Base-by-base conservation (phyloP, 2,329 filamentous ascomycete genomes). In the Talaromyces rugulosus region DNA sequence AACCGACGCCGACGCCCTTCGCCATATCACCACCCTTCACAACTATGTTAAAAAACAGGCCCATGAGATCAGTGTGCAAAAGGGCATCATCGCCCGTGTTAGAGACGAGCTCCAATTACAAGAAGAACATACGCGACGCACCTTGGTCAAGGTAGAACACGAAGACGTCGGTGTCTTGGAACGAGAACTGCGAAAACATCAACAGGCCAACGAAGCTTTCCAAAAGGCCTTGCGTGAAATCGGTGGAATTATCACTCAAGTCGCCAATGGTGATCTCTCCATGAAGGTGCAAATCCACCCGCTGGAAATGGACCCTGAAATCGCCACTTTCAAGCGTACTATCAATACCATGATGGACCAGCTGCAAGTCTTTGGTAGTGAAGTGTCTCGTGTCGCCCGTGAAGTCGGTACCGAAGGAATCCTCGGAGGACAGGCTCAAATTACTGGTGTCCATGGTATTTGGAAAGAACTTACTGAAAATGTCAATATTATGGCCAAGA, bases 301-400 rank as follows among this genome's bases (percentile, higher is more conserved):
- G 3, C 89, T 93, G 66, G 92, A 96, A 79, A 93, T 96, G 87
- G 92, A 96, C 81, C 91, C 92, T 42, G 92, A 96, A 81, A 96
- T 96, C 72, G 93, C 91, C 42, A 91, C 90, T 9, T 96, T 96
- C 82, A 96, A 96, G 78, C 87, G 90, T 70, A 96, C 92, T 63
- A 96, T 96, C 80, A 96, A 96, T 75, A 93, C 89, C 68, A 96
- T 96, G 92, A 94, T 96, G 85, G 92, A 96, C 72, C 92, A 96
- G 76, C 82, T 96, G 64, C 91, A 96, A 73, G 90, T 93, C 62
- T 96, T 96, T 77, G 92, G 92, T 61, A 93, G 90, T 77, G 92
- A 96, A 78, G 92, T 96, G 69, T 96, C 92, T 23, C 88, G 91
- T 65, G 87, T 96, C 66, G 92, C 92, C 56, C 89, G 91, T 75